A percentile compares a stretch with the other conserved stretches of the same genome.
Evolutionary conservation across 306 rosid species (phyloP).

Genomic region (Quercus suber): DNA sequence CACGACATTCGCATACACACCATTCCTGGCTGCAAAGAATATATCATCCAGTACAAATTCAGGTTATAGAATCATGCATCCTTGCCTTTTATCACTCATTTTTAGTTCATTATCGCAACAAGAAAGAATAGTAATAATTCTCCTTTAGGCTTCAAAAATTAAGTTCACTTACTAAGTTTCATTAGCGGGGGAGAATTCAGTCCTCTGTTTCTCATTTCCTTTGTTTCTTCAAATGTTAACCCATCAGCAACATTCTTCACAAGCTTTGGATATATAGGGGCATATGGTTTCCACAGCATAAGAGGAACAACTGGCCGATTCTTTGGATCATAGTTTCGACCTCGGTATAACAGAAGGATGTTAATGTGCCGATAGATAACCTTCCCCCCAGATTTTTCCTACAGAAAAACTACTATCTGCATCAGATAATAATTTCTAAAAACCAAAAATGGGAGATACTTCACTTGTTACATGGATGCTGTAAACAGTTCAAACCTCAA

Average conservation of each 20-base stretch:
- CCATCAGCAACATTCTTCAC: slow-evolving; percentile 72
- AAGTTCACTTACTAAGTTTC: slow-evolving; percentile 74
- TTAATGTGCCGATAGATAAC: slow-evolving; percentile 64
- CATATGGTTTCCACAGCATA: slow-evolving; percentile 95
- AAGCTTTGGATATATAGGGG: slow-evolving; percentile 87
- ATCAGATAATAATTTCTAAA: slow-evolving; percentile 20
- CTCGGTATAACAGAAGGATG: slow-evolving; percentile 67
- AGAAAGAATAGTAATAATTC: background rate
- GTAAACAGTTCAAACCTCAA: slow-evolving; percentile 54
- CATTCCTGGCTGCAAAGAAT: slow-evolving; percentile 74
- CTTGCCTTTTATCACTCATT: background rate
- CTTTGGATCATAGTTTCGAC: slow-evolving; percentile 71
- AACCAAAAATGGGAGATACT: slow-evolving; percentile 6
- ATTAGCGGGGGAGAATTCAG: slow-evolving; percentile 57
- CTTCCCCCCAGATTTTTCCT: slow-evolving; percentile 87
- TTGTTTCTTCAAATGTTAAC: slow-evolving; percentile 60
- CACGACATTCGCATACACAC: slow-evolving; percentile 79
- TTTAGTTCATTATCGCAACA: background rate
- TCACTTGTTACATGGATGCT: background rate
- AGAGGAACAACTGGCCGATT: slow-evolving; percentile 67
- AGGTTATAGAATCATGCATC: background rate
- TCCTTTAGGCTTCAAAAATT: background rate
- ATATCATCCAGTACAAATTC: slow-evolving; percentile 13
- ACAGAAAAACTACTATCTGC: slow-evolving; percentile 31
- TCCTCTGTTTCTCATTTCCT: slow-evolving; percentile 76